Evolutionary conservation across 257 asterid genomes (phyloP).

Genomic region (Solanum chmielewskii): DNA sequence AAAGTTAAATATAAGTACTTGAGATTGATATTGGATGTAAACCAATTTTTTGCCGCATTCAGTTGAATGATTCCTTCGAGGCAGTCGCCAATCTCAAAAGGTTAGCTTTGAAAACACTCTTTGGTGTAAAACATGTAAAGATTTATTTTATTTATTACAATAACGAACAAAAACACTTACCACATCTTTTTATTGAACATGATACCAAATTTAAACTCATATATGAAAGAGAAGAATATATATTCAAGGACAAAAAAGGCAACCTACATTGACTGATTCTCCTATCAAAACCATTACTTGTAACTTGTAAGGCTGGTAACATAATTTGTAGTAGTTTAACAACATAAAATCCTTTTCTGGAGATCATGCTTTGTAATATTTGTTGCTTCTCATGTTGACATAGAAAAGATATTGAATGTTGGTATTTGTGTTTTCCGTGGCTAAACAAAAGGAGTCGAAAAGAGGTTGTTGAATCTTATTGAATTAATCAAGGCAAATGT

Average conservation of each 20-base stretch:
- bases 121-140: not conserved
- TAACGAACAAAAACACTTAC: not conserved
- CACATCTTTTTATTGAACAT: not conserved
- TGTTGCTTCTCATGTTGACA: slow-evolving; percentile 22
- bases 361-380: slow-evolving; percentile 46
- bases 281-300: slow-evolving; percentile 17
- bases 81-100: slow-evolving; percentile 7
- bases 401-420: slow-evolving; percentile 40
- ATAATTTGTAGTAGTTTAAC: slow-evolving; percentile 45
- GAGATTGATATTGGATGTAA: slow-evolving; percentile 11
- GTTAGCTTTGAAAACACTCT: slow-evolving; percentile 12
- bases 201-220: not conserved
- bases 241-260: not conserved
- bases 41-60: slow-evolving; percentile 55
- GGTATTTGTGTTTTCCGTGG: slow-evolving; percentile 40
- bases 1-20: too few relatives aligned
- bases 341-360: slow-evolving; percentile 11
- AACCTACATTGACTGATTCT: not conserved
- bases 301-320: slow-evolving; percentile 18
- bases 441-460: slow-evolving; percentile 32
- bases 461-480: slow-evolving; percentile 25
- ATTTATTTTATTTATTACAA: not conserved
- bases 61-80: slow-evolving; percentile 68
- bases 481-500: slow-evolving; percentile 53
- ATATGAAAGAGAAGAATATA: not conserved